phyloP scores from a whole-genome alignment of 805 yeast genomes.

The Wickerhamomyces mucosus region DNA sequence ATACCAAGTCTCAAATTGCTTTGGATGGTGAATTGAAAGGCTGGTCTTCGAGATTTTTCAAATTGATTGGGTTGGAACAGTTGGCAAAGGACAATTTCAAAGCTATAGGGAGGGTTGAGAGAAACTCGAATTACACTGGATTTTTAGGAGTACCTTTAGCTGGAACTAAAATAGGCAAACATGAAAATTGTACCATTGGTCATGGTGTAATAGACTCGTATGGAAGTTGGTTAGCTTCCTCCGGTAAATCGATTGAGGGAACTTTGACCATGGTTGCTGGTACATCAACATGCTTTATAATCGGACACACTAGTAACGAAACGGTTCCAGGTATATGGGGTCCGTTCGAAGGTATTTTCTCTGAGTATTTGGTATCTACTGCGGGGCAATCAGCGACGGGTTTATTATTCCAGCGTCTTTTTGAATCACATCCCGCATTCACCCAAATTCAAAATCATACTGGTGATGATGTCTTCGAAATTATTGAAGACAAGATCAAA shows the following conservation, averaged over 20 bases:
- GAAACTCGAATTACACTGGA: background rate
- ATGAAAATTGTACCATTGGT: slow-evolving; percentile 15
- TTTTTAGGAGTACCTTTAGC: slow-evolving; percentile 17
- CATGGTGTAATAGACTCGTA: slow-evolving; percentile 55
- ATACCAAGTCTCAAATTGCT: slow-evolving; percentile 25
- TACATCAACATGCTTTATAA: slow-evolving; percentile 48
- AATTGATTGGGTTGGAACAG: slow-evolving; percentile 12
- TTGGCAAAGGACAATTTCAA: slow-evolving; percentile 10
- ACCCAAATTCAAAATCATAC: slow-evolving; percentile 2
- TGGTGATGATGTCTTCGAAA: slow-evolving; percentile 11
- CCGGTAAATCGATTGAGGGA: slow-evolving; percentile 14
- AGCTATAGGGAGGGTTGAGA: slow-evolving; percentile 24
- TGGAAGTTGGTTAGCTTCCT: slow-evolving; percentile 40
- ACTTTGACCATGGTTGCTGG: slow-evolving; percentile 48
- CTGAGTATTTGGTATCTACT: slow-evolving; percentile 30
- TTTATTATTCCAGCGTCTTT: slow-evolving; percentile 36
- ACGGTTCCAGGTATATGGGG: slow-evolving; percentile 49
- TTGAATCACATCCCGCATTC: slow-evolving; percentile 31
- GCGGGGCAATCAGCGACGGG: slow-evolving; percentile 58
- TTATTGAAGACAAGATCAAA: slow-evolving; percentile 16
- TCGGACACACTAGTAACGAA: slow-evolving; percentile 17
- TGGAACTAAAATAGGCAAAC: slow-evolving; percentile 22
- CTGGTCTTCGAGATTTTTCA: slow-evolving; percentile 29
- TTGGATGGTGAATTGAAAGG: slow-evolving; percentile 54
- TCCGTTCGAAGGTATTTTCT: slow-evolving; percentile 35